phyloP scores from a whole-genome alignment of 805 yeast genomes.

The Yarrowia divulgata region DNA sequence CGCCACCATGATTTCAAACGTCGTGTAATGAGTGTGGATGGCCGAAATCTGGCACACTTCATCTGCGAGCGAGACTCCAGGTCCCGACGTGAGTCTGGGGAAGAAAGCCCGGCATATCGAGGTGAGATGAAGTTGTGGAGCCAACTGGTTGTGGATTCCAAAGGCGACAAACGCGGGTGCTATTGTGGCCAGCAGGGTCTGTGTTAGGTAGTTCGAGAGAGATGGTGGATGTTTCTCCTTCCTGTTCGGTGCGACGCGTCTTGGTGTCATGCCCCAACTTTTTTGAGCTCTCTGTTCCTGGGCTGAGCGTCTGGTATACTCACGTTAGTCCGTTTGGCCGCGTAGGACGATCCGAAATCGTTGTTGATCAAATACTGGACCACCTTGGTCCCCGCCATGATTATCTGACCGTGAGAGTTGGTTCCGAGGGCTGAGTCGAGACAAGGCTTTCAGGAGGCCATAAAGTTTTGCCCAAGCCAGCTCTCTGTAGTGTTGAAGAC shows the following conservation, averaged over 20 bases:
- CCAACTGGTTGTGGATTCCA: constrained; percentile 28
- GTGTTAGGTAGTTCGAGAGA: constrained; percentile 9
- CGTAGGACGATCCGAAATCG: constrained; percentile 11
- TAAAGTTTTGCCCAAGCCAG: constrained; percentile 32
- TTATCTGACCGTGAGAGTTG: constrained; percentile 36
- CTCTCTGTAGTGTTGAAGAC: not conserved
- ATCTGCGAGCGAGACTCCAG: constrained; percentile 21
- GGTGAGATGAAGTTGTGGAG: constrained; percentile 33
- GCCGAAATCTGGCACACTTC: constrained; percentile 37
- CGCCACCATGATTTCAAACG: constrained; percentile 13
- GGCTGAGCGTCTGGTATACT: not conserved
- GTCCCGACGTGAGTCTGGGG: constrained; percentile 10
- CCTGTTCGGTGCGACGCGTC: constrained; percentile 22
- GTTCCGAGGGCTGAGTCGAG: constrained; percentile 36
- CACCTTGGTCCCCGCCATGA: constrained; percentile 42
- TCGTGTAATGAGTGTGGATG: constrained; percentile 25
- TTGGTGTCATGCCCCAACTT: not conserved
- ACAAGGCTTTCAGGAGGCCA: constrained; percentile 39
- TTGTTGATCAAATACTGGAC: constrained; percentile 18
- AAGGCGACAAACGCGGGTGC: constrained; percentile 26
- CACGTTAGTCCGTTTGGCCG: constrained; percentile 32
- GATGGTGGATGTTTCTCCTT: not conserved
- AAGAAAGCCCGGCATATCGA: constrained; percentile 32
- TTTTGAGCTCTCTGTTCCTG: not conserved
- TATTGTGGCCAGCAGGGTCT: constrained; percentile 19